Percentiles rank a stretch among this genome's conserved stretches.
phyloP scores from a whole-genome alignment of 1,284 basidiomycete genomes.

The Peniophora sp. region DNA sequence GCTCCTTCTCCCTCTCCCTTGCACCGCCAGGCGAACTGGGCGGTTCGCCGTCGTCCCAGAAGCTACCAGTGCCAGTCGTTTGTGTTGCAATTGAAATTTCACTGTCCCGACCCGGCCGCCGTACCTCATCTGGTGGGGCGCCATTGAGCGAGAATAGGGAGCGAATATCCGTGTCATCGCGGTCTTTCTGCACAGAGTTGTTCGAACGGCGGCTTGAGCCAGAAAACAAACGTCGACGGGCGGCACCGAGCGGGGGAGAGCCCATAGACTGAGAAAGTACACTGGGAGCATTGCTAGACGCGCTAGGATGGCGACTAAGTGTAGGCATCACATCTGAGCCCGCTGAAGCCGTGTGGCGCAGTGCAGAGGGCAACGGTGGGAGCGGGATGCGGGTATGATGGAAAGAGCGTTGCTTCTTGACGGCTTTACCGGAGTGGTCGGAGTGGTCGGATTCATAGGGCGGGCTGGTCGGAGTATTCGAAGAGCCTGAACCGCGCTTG shows the following conservation, averaged over 20 bases:
- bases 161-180: constrained; percentile 21
- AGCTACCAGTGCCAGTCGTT: constrained; percentile 23
- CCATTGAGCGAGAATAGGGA: constrained; percentile 42
- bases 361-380: constrained; percentile 20
- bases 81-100: not conserved
- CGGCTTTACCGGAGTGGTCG: constrained; percentile 16
- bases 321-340: not conserved
- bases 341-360: constrained; percentile 19
- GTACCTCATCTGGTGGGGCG: constrained; percentile 10
- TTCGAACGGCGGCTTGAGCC: constrained; percentile 43
- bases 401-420: constrained; percentile 29
- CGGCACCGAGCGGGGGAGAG: not conserved
- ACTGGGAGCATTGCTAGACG: not conserved
- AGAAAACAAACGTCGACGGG: constrained; percentile 48
- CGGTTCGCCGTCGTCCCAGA: constrained; percentile 36
- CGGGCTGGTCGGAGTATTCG: constrained; percentile 15
- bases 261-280: constrained; percentile 1
- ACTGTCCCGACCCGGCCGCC: constrained; percentile 14
- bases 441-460: not conserved
- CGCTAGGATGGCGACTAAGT: no score
- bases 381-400: constrained; percentile 26
- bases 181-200: no score
- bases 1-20: not conserved
- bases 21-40: not conserved
- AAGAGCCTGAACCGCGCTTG: constrained; percentile 17